A percentile compares a stretch with the other conserved stretches of the same genome.
phyloP scores from a whole-genome alignment of 176 grass and related monocot species.

The Elymus sibiricus region DNA sequence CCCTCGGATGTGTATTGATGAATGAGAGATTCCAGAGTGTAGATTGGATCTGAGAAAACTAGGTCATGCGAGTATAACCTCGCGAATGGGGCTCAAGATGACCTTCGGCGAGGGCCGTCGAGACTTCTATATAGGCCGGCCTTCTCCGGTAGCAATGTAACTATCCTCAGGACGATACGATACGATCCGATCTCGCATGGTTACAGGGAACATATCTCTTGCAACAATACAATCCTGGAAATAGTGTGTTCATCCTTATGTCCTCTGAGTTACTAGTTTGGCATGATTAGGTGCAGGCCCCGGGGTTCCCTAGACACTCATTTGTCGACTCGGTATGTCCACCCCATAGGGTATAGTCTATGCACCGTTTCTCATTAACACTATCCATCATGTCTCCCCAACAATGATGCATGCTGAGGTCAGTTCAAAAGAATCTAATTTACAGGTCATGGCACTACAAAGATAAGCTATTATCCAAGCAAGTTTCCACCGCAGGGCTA shows the following conservation, averaged over 20 bases:
- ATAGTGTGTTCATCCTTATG: too few relatives aligned
- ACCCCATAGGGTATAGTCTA: too few relatives aligned
- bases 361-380: too few relatives aligned
- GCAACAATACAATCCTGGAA: not conserved
- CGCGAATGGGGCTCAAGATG: not conserved
- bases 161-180: not conserved
- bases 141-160: not conserved
- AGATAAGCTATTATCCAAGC: too few relatives aligned
- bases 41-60: not conserved
- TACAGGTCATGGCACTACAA: not conserved
- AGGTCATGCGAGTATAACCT: not conserved
- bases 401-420: not conserved
- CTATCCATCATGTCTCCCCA: not conserved
- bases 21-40: not conserved
- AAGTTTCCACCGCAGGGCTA: not conserved
- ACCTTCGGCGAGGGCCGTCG: not conserved
- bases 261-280: too few relatives aligned
- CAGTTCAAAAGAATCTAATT: not conserved
- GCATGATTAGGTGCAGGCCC: too few relatives aligned
- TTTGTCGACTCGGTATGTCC: too few relatives aligned
- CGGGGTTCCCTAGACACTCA: too few relatives aligned
- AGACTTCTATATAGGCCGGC: not conserved
- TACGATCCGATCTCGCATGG: not conserved
- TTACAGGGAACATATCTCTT: not conserved
- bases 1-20: not conserved